phyloP scores from a whole-genome alignment of 164 flowering plant genomes.

The Protea cynaroides region DNA sequence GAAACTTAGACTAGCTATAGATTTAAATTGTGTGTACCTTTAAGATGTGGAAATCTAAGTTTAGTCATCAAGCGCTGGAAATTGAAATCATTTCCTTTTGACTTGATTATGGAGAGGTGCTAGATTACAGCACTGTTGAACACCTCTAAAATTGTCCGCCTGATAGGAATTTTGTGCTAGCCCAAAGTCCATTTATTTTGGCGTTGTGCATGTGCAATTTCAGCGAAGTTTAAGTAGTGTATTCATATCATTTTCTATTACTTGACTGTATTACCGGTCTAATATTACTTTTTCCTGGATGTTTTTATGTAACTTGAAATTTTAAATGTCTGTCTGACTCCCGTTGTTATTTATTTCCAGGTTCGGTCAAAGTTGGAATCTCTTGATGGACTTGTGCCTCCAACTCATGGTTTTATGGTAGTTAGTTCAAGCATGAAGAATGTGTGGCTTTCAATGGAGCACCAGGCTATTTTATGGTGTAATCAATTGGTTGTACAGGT shows the following conservation, averaged over 20 bases:
- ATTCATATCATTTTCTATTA: neutral
- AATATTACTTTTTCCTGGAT: slow-evolving; percentile 1
- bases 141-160: too few relatives aligned
- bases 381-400: slow-evolving; percentile 88
- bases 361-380: slow-evolving; percentile 81
- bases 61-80: too few relatives aligned
- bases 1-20: too few relatives aligned
- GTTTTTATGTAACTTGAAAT: neutral
- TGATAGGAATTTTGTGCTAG: too few relatives aligned
- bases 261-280: neutral
- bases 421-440: slow-evolving; percentile 81
- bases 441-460: slow-evolving; percentile 99
- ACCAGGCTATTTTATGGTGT: slow-evolving; percentile 97
- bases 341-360: slow-evolving; percentile 27
- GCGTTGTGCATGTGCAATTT: neutral
- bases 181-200: too few relatives aligned
- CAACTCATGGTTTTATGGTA: slow-evolving; percentile 81
- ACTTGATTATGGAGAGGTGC: too few relatives aligned
- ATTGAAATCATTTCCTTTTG: too few relatives aligned
- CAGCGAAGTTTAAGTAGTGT: neutral
- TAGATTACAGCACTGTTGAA: too few relatives aligned
- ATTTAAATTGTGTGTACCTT: too few relatives aligned
- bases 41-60: too few relatives aligned
- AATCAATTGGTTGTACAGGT: slow-evolving; percentile 97
- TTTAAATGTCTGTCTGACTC: slow-evolving; percentile 2